Conservation (phyloP, 768 basidiomycete genomes). For the Phlegmacium glaucopus region DNA sequence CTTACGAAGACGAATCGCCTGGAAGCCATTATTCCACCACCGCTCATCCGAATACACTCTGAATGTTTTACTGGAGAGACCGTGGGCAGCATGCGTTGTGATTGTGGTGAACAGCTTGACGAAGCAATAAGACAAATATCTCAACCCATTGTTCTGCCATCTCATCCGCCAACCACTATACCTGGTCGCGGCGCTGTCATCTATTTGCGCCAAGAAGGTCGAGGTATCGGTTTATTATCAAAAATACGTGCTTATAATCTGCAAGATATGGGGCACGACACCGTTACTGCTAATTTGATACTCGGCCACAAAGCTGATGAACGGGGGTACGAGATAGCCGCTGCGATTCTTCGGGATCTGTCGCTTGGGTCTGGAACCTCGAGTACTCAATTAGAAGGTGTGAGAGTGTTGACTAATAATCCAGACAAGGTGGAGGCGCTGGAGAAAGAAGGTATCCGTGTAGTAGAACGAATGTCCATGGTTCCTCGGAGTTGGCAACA, state of each 20-base stretch:
- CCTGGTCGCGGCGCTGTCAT: slow-evolving; percentile 91
- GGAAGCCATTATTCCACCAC: slow-evolving; percentile 50
- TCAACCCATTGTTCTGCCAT: slow-evolving; percentile 53
- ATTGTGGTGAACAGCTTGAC: slow-evolving; percentile 98
- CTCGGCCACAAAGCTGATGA: slow-evolving; percentile 95
- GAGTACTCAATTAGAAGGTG: slow-evolving; percentile 41
- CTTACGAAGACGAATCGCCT: slow-evolving; percentile 6
- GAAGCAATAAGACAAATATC: slow-evolving; percentile 93
- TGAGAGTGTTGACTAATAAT: slow-evolving; percentile 92
- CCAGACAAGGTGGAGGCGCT: slow-evolving; percentile 94
- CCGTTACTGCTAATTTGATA: slow-evolving; percentile 96
- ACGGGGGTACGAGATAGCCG: slow-evolving; percentile 89
- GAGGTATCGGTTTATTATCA: slow-evolving; percentile 92
- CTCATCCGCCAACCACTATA: slow-evolving; percentile 37
- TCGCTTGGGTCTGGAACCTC: slow-evolving; percentile 55
- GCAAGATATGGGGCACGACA: slow-evolving; percentile 97
- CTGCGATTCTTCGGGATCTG: slow-evolving; percentile 85
- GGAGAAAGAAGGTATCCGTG: slow-evolving; percentile 74
- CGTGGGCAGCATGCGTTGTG: slow-evolving; percentile 96
- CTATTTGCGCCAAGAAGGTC: slow-evolving; percentile 95
- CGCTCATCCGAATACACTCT: slow-evolving; percentile 93
- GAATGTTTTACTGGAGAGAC: slow-evolving; percentile 99
- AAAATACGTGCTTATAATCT: slow-evolving; percentile 98
- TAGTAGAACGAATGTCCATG: slow-evolving; percentile 90
- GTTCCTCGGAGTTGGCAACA: slow-evolving; percentile 86